Base-by-base conservation (phyloP, 2,329 filamentous ascomycete species). In the Talaromyces sp. region DNA sequence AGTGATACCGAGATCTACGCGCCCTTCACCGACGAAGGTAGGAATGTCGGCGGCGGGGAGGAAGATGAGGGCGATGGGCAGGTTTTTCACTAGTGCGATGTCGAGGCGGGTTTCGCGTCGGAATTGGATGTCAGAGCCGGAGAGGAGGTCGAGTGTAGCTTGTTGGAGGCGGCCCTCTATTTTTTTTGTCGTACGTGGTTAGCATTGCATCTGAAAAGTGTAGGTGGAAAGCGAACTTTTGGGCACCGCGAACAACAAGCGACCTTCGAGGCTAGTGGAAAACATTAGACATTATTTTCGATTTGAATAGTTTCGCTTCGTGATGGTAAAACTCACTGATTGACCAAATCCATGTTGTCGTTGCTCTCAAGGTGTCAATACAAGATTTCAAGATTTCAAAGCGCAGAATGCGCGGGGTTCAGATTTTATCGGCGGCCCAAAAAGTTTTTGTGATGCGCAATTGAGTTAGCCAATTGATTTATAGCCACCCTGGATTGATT, bases 51-150 rank as follows among this genome's bases (percentile, higher is more conserved):
- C 93, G 43, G 94, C 95, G 35, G 95, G 95, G 31, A 99, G 90
- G 83, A 99, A 99, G 75, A 99, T 89, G 67, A 99, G 90, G 16
- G 95, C 95, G 72, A 99, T 92, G 41, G 91, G 92, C 33, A 95
- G 88, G 81, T 99, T 99, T 84, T 97, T 96, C 75, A 98, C 95
- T 31, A 99, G 89, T 16, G 95, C 95, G 75, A 99, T 97, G 78
- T 99, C 95, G 73, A 98, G 91, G 66, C 95, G 90, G 77, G 90
- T 93, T 83, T 97, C 93, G 75, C 95, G 90, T 77, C 91, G 89
- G 83, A 99, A 99, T 78, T 99, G 93, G 72, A 99, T 94, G 78
- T 99, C 95, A 73, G 91, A 92, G 70, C 95, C 95, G 74, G 93
- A 86, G 63, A 99, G 90, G 60, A 99, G 88, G 77, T 98, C 93